These are phyloP conservation scores for Dothideomycetidae sp. DNA, from an alignment of 2,329 filamentous ascomycete genomes.

Conservation along the genomic window DNA sequence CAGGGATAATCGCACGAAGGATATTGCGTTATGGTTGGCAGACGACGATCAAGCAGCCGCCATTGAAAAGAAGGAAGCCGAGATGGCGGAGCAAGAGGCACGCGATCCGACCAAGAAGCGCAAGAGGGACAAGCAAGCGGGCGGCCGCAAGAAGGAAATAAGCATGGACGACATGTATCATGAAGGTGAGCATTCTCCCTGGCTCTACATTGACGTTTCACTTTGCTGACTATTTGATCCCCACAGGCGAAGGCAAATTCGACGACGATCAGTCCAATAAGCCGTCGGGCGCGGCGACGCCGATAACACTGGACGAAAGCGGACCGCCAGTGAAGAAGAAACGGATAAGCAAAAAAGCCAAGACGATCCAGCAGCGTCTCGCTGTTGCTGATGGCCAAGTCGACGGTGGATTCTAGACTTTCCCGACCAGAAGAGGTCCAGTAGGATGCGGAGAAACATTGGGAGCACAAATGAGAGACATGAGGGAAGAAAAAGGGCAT, in stretches of 20 bases:
- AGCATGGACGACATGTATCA: constrained; percentile 95
- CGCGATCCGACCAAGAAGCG: constrained; percentile 33
- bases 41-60: constrained; percentile 92
- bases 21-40: constrained; percentile 97
- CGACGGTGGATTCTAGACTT: background rate
- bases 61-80: constrained; percentile 84
- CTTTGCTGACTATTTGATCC: too few species aligned
- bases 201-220: constrained; percentile 21
- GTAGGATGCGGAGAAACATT: too few species aligned
- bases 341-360: constrained; percentile 37
- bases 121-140: constrained; percentile 35
- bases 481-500: too few species aligned
- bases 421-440: background rate
- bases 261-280: constrained; percentile 78
- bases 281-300: constrained; percentile 73
- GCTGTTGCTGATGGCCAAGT: constrained; percentile 33
- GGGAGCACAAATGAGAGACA: too few species aligned
- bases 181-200: constrained; percentile 57
- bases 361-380: constrained; percentile 35
- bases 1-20: constrained; percentile 85
- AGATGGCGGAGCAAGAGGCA: constrained; percentile 54
- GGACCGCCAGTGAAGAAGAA: constrained; percentile 36
- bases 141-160: constrained; percentile 47
- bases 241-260: constrained; percentile 86
- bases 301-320: constrained; percentile 39